These are phyloP conservation scores for Trichoderma sp. DNA, from an alignment of 2,329 filamentous ascomycete genomes.

Conservation along the genomic window DNA sequence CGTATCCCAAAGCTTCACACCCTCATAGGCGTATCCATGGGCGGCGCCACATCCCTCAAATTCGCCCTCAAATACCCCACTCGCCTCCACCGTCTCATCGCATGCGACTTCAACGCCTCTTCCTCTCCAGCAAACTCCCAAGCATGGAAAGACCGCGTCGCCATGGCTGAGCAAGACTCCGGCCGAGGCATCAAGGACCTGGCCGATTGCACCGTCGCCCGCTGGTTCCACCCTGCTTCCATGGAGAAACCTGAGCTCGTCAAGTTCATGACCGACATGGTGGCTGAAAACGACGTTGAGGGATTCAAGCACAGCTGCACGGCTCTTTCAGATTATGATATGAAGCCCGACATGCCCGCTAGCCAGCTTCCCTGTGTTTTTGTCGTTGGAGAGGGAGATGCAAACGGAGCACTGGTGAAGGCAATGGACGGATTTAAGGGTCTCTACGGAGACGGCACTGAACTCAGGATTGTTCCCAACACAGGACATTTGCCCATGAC, in stretches of 20 bases:
- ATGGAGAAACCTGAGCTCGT: conserved; percentile 47
- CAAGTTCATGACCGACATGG: conserved; percentile 64
- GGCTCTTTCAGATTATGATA: conserved; percentile 70
- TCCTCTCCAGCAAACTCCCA: conserved; percentile 71
- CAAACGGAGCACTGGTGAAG: conserved; percentile 66
- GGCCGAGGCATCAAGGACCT: conserved; percentile 63
- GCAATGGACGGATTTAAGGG: conserved; percentile 74
- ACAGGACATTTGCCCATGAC: conserved; percentile 85
- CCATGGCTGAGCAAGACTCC: conserved; percentile 57
- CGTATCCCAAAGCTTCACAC: conserved; percentile 65
- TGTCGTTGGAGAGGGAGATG: conserved; percentile 71
- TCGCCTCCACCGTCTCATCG: conserved; percentile 60
- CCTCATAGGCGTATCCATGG: conserved; percentile 75
- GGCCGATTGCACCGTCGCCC: conserved; percentile 66
- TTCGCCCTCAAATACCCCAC: conserved; percentile 65
- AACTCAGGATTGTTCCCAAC: conserved; percentile 63
- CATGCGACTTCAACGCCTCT: conserved; percentile 75
- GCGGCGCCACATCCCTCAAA: conserved; percentile 74
- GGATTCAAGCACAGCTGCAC: conserved; percentile 68
- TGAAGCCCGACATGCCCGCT: conserved; percentile 54
- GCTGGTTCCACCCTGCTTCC: conserved; percentile 71
- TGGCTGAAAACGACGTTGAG: conserved; percentile 64
- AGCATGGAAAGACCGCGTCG: conserved; percentile 76
- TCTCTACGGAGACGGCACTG: conserved; percentile 53
- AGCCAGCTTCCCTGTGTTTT: conserved; percentile 63